Conservation (phyloP, 352 stramenopile species). For the Phytophthora meadii region DNA sequence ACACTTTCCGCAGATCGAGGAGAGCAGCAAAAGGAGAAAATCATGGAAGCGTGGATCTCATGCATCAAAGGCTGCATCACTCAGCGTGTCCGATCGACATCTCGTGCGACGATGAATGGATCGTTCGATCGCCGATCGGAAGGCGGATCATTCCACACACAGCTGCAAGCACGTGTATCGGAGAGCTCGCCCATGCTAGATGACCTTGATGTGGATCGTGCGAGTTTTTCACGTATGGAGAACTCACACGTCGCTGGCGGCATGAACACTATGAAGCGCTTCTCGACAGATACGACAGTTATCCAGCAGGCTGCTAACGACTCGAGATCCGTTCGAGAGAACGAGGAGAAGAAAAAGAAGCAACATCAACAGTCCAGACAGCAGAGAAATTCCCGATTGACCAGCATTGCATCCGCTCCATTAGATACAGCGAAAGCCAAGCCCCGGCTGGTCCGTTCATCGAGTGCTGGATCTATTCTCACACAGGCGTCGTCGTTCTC, state of each 20-base stretch:
- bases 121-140: constrained; percentile 46
- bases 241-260: constrained; percentile 32
- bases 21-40: constrained; percentile 21
- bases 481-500: constrained; percentile 39
- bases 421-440: constrained; percentile 38
- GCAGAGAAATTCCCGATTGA: constrained; percentile 52
- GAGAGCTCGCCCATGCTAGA: constrained; percentile 52
- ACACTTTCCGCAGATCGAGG: constrained; percentile 74
- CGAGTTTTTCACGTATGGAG: constrained; percentile 45
- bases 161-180: constrained; percentile 40
- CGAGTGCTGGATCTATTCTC: constrained; percentile 74
- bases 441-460: constrained; percentile 56
- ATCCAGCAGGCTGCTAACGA: constrained; percentile 72
- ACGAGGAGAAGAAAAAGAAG: constrained; percentile 50
- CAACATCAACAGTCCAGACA: constrained; percentile 33
- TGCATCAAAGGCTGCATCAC: constrained; percentile 64
- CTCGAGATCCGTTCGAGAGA: constrained; percentile 46
- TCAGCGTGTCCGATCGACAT: constrained; percentile 32
- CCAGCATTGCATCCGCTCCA: constrained; percentile 37
- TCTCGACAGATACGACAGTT: constrained; percentile 67
- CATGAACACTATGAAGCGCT: constrained; percentile 69
- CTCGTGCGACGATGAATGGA: constrained; percentile 37
- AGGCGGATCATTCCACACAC: constrained; percentile 40
- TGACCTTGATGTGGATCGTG: constrained; percentile 39
- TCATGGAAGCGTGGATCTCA: constrained; percentile 72